phyloP scores from a whole-genome alignment of 2,329 filamentous ascomycete species.

The Ceratocystis cacaofunesta region DNA sequence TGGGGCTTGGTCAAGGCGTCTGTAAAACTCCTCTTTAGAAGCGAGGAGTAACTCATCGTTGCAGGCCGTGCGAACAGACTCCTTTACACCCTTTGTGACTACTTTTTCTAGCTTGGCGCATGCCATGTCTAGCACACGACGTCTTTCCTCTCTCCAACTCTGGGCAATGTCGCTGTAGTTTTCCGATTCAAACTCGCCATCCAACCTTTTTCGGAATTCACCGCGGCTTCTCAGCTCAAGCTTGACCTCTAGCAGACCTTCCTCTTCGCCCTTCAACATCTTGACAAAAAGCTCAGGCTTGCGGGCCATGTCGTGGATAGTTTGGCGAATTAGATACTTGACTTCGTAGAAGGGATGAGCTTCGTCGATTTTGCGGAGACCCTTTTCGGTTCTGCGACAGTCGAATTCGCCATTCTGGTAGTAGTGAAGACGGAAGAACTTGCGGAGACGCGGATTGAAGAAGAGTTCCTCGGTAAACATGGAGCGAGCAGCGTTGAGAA shows the following conservation, averaged over 20 bases:
- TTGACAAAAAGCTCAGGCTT: slow-evolving; percentile 84
- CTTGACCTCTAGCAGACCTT: slow-evolving; percentile 76
- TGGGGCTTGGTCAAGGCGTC: slow-evolving; percentile 85
- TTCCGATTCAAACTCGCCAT: slow-evolving; percentile 78
- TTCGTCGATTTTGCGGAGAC: slow-evolving; percentile 82
- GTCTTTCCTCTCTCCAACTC: slow-evolving; percentile 81
- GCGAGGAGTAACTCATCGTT: slow-evolving; percentile 81
- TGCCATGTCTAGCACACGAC: slow-evolving; percentile 69
- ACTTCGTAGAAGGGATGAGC: slow-evolving; percentile 95
- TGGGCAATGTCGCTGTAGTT: slow-evolving; percentile 91
- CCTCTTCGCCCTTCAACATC: slow-evolving; percentile 94
- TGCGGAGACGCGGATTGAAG: slow-evolving; percentile 76
- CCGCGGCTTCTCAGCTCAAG: slow-evolving; percentile 63
- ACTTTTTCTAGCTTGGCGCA: slow-evolving; percentile 68
- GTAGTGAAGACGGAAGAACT: slow-evolving; percentile 67
- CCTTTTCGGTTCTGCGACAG: slow-evolving; percentile 85
- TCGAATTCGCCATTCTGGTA: slow-evolving; percentile 75
- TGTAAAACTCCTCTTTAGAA: slow-evolving; percentile 77
- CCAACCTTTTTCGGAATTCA: slow-evolving; percentile 61
- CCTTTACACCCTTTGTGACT: slow-evolving; percentile 85
- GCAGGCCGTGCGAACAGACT: slow-evolving; percentile 82
- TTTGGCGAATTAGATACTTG: slow-evolving; percentile 87
- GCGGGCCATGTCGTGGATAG: slow-evolving; percentile 63
- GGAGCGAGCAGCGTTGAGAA: slow-evolving; percentile 64
- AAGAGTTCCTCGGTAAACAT: slow-evolving; percentile 88